Conservation (phyloP, 257 asterid genomes). For the Capsicum baccatum region DNA sequence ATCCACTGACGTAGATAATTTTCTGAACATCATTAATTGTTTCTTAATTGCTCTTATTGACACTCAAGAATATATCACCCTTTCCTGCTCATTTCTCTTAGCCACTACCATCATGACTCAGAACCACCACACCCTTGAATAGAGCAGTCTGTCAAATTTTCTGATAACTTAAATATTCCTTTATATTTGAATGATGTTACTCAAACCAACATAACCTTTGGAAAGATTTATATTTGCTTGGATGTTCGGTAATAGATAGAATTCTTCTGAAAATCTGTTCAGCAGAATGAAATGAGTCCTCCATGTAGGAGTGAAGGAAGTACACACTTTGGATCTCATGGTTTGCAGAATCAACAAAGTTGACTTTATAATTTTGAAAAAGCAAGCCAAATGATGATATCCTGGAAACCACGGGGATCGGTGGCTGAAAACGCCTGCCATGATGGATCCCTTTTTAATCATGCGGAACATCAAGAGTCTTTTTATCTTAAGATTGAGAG, state of each 20-base stretch:
- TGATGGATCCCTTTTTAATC: slow-evolving; percentile 16
- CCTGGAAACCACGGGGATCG: not conserved
- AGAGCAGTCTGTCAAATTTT: not conserved
- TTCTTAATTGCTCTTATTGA: not conserved
- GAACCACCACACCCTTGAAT: not conserved
- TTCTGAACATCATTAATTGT: slow-evolving; percentile 3
- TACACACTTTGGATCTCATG: not conserved
- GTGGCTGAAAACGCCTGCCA: not conserved
- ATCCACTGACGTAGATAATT: not conserved
- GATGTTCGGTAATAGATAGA: not conserved
- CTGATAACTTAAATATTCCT: not conserved
- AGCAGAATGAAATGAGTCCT: slow-evolving; percentile 17
- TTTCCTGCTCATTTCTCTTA: slow-evolving; percentile 24
- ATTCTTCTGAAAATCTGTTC: slow-evolving; percentile 13
- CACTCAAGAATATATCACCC: not conserved
- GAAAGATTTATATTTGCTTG: not conserved
- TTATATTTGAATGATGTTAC: not conserved
- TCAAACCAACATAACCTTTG: not conserved
- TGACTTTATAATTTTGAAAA: not conserved
- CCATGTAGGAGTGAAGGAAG: slow-evolving; percentile 1
- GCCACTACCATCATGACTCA: not conserved
- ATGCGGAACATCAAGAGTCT: not conserved
- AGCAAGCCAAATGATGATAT: slow-evolving; percentile 4
- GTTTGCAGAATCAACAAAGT: not conserved
- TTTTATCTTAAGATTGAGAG: not conserved